Base-by-base conservation (phyloP, 345 rosid species). In the Eucalyptus viminalis region DNA sequence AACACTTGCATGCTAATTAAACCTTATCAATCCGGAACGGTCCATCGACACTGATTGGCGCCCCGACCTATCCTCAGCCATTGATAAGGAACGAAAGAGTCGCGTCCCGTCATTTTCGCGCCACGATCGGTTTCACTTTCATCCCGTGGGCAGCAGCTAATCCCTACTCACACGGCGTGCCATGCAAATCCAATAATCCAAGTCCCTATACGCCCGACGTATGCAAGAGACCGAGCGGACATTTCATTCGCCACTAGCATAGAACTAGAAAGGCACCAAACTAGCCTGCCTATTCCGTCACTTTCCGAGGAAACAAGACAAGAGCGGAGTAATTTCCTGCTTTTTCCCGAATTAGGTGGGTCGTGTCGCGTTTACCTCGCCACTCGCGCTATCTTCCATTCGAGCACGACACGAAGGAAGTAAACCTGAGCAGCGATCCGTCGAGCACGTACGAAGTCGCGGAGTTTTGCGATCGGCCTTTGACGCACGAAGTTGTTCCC, bases 331-430 rank as follows among this genome's bases (percentile, higher is more conserved):
- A 76, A 76, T 76, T 76, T 76, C 83, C 83, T 37, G 27, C 83
- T 76, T 76, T 72, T 76, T 76, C 83, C 83, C 27, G 83, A 76
- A 76, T 76, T 76, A 37, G 83, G 83, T 76, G 45, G 76, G 27
- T 34, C 47, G 47, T 76, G 47, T 76, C 45, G 47, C 83, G 83
- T 37, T 76, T 37, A 5, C 45, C 45, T 76, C 83, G 27, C 83
- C 45, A 11, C 27, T 37, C 83, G 45, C 83, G 25, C 83, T 37
- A 11, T 11, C 83, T 37, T 76, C 45, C 83, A 11, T 76, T 12
- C 83, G 45, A 76, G 27, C 12, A 37, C 47, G 83, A 21, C 83
- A 11, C 45, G 83, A 21, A 76, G 45, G 83, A 76, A 37, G 83
- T 22, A 21, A 76, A 76, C 24, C 12, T 12, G 31, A 13, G 16